Conservation (phyloP, 768 basidiomycete species). For the Agaricus bisporus region DNA sequence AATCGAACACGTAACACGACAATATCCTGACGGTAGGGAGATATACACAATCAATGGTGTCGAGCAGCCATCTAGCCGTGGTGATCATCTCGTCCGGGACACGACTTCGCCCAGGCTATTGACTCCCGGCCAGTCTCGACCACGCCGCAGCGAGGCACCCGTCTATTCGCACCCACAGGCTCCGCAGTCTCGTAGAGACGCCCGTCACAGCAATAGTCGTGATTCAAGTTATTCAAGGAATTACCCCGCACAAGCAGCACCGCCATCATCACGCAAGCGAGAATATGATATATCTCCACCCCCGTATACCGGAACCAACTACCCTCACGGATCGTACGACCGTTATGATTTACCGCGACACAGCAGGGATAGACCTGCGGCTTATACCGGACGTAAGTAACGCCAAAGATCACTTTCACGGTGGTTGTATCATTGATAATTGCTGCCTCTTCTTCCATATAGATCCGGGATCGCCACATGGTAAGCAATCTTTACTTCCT, state of each 20-base stretch:
- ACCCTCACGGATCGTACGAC: not conserved
- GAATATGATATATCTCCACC: slow-evolving; percentile 4
- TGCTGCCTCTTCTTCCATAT: no score
- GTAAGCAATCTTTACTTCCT: not conserved
- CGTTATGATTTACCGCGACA: not conserved
- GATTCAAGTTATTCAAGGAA: not conserved
- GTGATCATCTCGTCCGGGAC: slow-evolving; percentile 20
- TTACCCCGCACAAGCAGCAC: not conserved
- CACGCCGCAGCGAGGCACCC: slow-evolving; percentile 1
- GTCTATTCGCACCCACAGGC: not conserved
- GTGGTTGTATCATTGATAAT: no score
- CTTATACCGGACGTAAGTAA: no score
- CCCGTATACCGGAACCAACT: not conserved
- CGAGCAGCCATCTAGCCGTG: slow-evolving; percentile 37
- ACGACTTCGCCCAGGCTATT: not conserved
- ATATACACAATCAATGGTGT: slow-evolving; percentile 65
- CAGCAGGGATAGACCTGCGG: no score
- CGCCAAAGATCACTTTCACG: no score
- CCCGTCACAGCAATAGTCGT: not conserved
- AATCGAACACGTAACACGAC: slow-evolving; percentile 66
- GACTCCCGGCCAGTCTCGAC: not conserved
- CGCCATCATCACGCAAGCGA: not conserved
- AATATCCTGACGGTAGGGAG: slow-evolving; percentile 61
- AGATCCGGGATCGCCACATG: not conserved
- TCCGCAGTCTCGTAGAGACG: not conserved